These are phyloP conservation scores for Fusarium haematococcum DNA, from an alignment of 2,329 filamentous ascomycete species.

Conservation along the genomic window DNA sequence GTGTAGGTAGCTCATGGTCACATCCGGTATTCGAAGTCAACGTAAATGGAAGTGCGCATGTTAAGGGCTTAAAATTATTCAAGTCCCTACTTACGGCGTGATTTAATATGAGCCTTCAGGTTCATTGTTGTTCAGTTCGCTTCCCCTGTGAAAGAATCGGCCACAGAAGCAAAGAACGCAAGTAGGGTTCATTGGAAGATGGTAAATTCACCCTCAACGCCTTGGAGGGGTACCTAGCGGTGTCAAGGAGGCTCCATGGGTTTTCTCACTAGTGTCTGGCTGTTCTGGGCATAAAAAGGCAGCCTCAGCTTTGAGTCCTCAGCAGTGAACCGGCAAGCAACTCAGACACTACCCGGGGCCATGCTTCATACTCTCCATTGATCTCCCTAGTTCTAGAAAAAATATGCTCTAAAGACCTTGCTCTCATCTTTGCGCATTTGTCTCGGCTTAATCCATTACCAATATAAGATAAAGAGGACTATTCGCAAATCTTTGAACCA, in stretches of 20 bases:
- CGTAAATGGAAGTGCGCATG: background rate
- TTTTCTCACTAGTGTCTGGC: no score
- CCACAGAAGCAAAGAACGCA: background rate
- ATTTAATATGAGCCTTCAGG: no score
- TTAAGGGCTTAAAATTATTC: no score
- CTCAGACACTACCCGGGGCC: background rate
- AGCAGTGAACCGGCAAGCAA: background rate
- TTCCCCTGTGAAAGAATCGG: background rate
- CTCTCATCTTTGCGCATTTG: background rate
- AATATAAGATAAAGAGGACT: background rate
- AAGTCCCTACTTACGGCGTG: background rate
- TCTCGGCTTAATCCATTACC: background rate
- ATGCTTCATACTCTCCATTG: background rate
- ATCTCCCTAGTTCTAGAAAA: fast-evolving
- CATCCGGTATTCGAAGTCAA: background rate
- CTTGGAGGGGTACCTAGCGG: no score
- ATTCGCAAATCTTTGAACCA: background rate
- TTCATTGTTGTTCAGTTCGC: background rate
- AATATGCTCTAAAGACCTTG: background rate
- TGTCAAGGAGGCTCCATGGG: no score
- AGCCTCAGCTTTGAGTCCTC: no score
- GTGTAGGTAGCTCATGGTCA: background rate
- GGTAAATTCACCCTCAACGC: background rate
- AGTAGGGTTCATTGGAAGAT: background rate
- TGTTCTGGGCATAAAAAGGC: background rate